A percentile compares a stretch with the other conserved stretches of the same genome.
Evolutionary conservation across 805 yeast species (phyloP).

Genomic region (Hemisphaericaspora nanyangensis): DNA sequence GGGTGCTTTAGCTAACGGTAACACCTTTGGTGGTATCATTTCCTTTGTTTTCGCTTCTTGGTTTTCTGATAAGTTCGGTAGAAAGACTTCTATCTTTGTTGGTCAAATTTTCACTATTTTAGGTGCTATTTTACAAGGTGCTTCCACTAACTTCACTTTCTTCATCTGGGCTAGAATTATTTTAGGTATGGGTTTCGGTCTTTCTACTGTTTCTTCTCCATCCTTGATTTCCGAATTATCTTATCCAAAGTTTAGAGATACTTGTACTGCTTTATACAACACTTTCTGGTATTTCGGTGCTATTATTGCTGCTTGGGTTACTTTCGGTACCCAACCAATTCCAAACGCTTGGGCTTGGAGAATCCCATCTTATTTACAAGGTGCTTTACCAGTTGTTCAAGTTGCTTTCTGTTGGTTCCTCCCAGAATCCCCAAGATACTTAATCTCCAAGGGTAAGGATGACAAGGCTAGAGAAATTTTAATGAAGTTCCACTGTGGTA

Average conservation of each 20-base stretch:
- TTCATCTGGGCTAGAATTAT: conserved; percentile 45
- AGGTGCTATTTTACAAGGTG: conserved; percentile 38
- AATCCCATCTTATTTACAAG: conserved; percentile 52
- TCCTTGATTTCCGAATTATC: conserved; percentile 48
- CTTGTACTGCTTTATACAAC: conserved; percentile 44
- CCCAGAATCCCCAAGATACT: conserved; percentile 51
- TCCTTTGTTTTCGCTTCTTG: conserved; percentile 25
- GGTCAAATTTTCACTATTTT: conserved; percentile 25
- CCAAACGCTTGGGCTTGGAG: conserved; percentile 45
- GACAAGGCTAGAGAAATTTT: conserved; percentile 43
- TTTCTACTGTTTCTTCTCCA: conserved; percentile 45
- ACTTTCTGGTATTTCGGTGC: conserved; percentile 54
- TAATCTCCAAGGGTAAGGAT: conserved; percentile 35
- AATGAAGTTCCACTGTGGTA: conserved; percentile 37
- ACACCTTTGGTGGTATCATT: conserved; percentile 37
- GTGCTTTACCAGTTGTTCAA: conserved; percentile 43
- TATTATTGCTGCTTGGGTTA: conserved; percentile 49
- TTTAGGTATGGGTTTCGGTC: conserved; percentile 43
- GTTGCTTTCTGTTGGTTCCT: conserved; percentile 29
- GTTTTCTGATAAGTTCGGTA: conserved; percentile 36
- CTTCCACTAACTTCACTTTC: conserved; percentile 29
- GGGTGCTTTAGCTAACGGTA: conserved; percentile 42
- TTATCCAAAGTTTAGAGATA: conserved; percentile 43
- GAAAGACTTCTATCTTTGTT: conserved; percentile 26
- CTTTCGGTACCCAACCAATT: conserved; percentile 42